A percentile compares a stretch with the other conserved stretches of the same genome.
Conservation (phyloP, 2,329 filamentous ascomycete species). For the Ophiostoma montium region DNA sequence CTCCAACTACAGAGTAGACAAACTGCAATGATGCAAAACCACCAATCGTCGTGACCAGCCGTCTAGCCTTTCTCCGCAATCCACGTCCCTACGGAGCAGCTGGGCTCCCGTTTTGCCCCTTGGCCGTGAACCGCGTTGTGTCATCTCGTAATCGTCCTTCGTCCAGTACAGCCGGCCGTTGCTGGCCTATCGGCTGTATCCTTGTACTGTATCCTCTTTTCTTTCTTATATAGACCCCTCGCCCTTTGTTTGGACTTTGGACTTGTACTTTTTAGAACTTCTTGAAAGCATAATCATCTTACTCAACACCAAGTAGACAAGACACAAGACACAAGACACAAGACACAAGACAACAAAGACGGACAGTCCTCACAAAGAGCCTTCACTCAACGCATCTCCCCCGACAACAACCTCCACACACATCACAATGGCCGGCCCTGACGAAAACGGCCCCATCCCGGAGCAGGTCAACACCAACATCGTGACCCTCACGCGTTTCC, state of each 20-base stretch:
- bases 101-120: conserved; percentile 7
- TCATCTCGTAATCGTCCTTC: not conserved
- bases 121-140: not conserved
- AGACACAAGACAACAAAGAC: no score
- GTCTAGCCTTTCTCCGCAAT: conserved; percentile 11
- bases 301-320: no score
- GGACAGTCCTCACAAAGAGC: no score
- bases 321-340: no score
- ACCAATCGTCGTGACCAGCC: no score
- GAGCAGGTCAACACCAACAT: conserved; percentile 94
- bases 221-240: conserved; percentile 1
- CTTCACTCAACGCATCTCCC: no score
- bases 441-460: conserved; percentile 34
- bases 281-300: not conserved
- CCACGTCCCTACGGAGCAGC: not conserved
- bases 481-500: conserved; percentile 83
- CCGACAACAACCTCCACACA: not conserved
- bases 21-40: no score
- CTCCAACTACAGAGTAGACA: no score
- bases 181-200: conserved; percentile 9
- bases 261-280: not conserved
- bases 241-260: no score
- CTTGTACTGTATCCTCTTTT: not conserved
- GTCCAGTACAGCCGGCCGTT: conserved; percentile 8
- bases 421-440: conserved; percentile 16